A percentile compares a stretch with the other conserved stretches of the same genome.
Conservation (phyloP, 768 basidiomycete species). For the Rossbeevera mucosa region DNA sequence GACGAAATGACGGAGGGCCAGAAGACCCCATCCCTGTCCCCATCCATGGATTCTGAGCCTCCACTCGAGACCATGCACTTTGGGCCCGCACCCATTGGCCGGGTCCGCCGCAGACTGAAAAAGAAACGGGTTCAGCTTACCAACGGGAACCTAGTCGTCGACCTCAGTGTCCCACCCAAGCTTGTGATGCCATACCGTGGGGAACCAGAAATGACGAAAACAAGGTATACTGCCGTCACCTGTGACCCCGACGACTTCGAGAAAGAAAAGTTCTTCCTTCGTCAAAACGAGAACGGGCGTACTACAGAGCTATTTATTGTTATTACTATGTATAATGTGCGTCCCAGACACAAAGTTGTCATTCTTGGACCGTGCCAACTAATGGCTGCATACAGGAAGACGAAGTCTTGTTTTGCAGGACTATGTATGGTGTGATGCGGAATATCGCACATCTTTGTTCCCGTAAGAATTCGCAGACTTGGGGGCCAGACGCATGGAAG, state of each 20-base stretch:
- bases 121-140: constrained; percentile 82
- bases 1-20: constrained; percentile 21
- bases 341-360: constrained; percentile 23
- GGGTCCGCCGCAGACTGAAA: constrained; percentile 68
- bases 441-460: constrained; percentile 79
- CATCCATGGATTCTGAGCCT: constrained; percentile 42
- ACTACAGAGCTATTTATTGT: constrained; percentile 90
- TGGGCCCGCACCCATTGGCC: constrained; percentile 80
- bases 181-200: constrained; percentile 70
- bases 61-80: constrained; percentile 74
- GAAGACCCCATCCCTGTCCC: constrained; percentile 22
- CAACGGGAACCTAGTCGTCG: constrained; percentile 84
- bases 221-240: constrained; percentile 84
- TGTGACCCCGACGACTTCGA: constrained; percentile 93
- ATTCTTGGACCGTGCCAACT: constrained; percentile 12
- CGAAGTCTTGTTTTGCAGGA: constrained; percentile 87
- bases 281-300: constrained; percentile 76
- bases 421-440: constrained; percentile 91
- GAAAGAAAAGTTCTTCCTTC: constrained; percentile 73
- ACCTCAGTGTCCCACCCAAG: constrained; percentile 79
- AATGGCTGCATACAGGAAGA: constrained; percentile 52
- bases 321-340: constrained; percentile 95
- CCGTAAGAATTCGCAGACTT: constrained; percentile 86
- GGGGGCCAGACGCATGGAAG: constrained; percentile 97
- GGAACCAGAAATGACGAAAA: constrained; percentile 67